These are phyloP conservation scores for Galerina sulciceps DNA, from an alignment of 768 basidiomycete genomes.

Conservation along the genomic window DNA sequence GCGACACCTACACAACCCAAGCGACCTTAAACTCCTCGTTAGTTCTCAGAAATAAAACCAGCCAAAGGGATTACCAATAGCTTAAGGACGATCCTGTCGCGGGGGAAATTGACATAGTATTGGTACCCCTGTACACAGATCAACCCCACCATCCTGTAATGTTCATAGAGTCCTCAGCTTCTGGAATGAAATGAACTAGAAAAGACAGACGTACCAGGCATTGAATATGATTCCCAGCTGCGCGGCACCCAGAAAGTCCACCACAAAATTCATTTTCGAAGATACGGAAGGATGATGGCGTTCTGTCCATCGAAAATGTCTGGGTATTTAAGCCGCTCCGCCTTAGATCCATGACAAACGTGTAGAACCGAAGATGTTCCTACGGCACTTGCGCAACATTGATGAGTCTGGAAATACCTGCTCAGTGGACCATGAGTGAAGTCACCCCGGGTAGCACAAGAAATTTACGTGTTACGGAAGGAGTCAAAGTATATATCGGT, in stretches of 20 bases:
- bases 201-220: slow-evolving; percentile 6
- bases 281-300: too few relatives aligned
- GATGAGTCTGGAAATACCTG: too few relatives aligned
- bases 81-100: background rate
- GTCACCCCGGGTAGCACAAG: too few relatives aligned
- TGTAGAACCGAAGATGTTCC: too few relatives aligned
- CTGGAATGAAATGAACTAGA: background rate
- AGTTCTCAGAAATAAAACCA: background rate
- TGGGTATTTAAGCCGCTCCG: too few relatives aligned
- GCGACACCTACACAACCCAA: slow-evolving; percentile 3
- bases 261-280: too few relatives aligned
- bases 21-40: background rate
- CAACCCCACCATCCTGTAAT: background rate
- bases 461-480: too few relatives aligned
- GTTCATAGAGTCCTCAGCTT: background rate
- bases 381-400: too few relatives aligned
- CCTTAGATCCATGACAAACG: too few relatives aligned
- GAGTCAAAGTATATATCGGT: too few relatives aligned
- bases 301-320: too few relatives aligned
- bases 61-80: background rate
- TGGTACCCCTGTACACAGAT: slow-evolving; percentile 1
- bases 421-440: too few relatives aligned
- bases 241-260: background rate
- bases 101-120: slow-evolving; percentile 2
- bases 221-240: background rate